Evolutionary conservation across 768 basidiomycete genomes (phyloP), one percentile per base, ranked within the genome.

Genomic region (Infundibulicybe gibba): DNA sequence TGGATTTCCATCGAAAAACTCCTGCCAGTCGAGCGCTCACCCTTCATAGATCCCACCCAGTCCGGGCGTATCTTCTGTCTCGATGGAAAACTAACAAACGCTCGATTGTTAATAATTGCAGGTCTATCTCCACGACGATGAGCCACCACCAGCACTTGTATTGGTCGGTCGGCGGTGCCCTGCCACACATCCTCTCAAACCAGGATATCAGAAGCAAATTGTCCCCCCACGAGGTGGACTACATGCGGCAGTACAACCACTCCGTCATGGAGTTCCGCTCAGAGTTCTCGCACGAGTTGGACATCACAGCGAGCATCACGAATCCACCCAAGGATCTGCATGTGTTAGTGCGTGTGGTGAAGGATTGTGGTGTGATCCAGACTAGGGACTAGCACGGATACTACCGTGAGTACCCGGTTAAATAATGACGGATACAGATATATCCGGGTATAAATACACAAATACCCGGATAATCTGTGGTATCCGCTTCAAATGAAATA

Each of bases 281-380:
- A 11, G 89, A 89, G 31, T 91, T 93, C 59, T 80, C 89, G 20
- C 84, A 89, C 51, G 89, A 90, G 64, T 73, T 94, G 48, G 94
- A 97, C 68, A 80, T 97, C 44, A 87, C 87, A 39, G 87, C 90
- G 0, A 82, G 85, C 52, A 85, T 97, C 50, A 78, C 80, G 21
- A 70, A 79, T 15, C 93, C 94, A 2, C 93, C 95, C 1, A 91
- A 86, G 62, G 94, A 97, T 54, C 71, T 97, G 30, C 86, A 93
- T 61, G 90, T 93, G 33, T 74, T 85, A 34, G 94, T 98, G 17
- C 79, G 81, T 47, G 95, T 97, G 30, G 77, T 92, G 19, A 77
- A 76, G 55, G 94, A 97, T 58, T 93, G 92, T 53, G 95, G 97
- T 2, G 81, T 86, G 43, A 90, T 99, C 15, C 87, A 93, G 64